Percentiles rank a stretch among this genome's conserved stretches.
phyloP scores from a whole-genome alignment of 345 rosid genomes.

The Schrenkiella parvula region DNA sequence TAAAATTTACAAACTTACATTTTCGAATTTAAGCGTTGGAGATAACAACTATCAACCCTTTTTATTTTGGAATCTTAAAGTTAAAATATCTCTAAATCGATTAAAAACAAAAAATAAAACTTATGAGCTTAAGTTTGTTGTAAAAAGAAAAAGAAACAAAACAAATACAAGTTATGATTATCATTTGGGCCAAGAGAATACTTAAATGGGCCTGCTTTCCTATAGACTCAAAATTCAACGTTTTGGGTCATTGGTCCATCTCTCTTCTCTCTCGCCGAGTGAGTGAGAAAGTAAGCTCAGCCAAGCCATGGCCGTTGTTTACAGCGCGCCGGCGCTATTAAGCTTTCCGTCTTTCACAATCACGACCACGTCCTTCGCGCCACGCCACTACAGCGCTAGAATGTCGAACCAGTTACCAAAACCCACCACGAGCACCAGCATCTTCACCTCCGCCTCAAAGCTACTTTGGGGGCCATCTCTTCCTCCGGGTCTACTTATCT shows the following conservation, averaged over 20 bases:
- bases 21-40: too few species aligned
- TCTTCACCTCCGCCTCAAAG: slow-evolving; percentile 47
- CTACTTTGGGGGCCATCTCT: slow-evolving; percentile 90
- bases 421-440: not conserved
- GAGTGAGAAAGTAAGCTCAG: not conserved
- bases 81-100: too few species aligned
- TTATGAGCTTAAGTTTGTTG: too few species aligned
- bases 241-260: not conserved
- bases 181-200: not conserved
- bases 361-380: not conserved
- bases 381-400: slow-evolving; percentile 34
- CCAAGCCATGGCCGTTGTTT: slow-evolving; percentile 33
- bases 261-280: not conserved
- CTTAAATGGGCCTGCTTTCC: not conserved
- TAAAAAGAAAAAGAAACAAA: not conserved
- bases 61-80: too few species aligned
- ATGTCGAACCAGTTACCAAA: slow-evolving; percentile 39
- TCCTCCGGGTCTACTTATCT: slow-evolving; percentile 83
- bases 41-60: too few species aligned
- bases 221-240: not conserved
- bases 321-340: slow-evolving; percentile 6
- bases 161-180: not conserved
- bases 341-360: slow-evolving; percentile 14
- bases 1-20: not conserved
- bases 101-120: too few species aligned